These are phyloP conservation scores for Lactarius tabidus DNA, from an alignment of 768 basidiomycete genomes.

Conservation along the genomic window DNA sequence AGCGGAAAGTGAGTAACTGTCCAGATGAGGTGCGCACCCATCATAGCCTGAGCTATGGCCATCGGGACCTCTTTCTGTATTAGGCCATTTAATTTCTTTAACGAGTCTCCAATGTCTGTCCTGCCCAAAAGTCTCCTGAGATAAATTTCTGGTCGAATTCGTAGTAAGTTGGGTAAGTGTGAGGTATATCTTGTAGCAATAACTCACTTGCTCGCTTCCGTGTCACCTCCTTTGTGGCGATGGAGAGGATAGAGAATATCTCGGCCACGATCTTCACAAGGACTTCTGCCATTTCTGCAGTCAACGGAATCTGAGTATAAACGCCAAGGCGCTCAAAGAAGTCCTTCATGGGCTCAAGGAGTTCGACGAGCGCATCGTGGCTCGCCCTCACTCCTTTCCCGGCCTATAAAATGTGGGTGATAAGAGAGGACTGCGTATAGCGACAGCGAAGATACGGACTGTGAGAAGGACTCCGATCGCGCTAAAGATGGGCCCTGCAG, in stretches of 20 bases:
- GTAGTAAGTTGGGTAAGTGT: neutral
- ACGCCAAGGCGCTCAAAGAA: neutral
- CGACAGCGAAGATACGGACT: too few species aligned
- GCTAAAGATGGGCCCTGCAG: neutral
- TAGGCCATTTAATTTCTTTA: neutral
- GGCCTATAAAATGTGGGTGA: neutral
- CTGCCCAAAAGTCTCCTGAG: neutral
- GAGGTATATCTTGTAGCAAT: neutral
- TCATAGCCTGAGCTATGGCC: neutral
- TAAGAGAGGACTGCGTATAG: too few species aligned
- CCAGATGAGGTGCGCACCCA: neutral
- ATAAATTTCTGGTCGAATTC: neutral
- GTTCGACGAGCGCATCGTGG: neutral
- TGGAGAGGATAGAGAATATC: neutral
- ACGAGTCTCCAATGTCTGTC: neutral
- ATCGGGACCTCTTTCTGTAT: neutral
- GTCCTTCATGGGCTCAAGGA: neutral
- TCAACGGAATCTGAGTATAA: neutral
- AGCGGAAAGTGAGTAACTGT: neutral
- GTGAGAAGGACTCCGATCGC: constrained; percentile 6
- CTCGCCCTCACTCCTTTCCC: neutral
- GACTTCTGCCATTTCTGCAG: neutral
- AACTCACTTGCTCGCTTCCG: neutral
- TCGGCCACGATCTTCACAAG: neutral
- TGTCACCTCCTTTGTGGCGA: neutral